Percentiles rank a stretch among this genome's conserved stretches.
These are phyloP conservation scores for Gossypium anomalum DNA, from an alignment of 345 rosid species.

Conservation along the genomic window DNA sequence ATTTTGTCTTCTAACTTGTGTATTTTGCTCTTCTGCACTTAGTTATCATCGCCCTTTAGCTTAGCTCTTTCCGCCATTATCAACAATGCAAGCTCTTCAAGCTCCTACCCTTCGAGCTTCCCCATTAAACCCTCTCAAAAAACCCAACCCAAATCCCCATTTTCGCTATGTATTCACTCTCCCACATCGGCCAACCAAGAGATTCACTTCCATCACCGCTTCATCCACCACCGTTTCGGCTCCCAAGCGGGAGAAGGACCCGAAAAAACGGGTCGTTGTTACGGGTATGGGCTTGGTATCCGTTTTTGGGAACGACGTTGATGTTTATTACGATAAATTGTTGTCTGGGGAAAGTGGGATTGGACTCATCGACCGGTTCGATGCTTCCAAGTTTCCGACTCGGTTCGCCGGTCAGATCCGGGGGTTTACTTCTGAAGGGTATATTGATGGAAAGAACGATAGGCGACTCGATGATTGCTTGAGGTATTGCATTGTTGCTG, in stretches of 20 bases:
- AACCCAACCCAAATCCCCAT: conserved; percentile 21
- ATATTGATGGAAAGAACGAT: conserved; percentile 92
- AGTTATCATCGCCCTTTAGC: conserved; percentile 25
- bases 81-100: conserved; percentile 73
- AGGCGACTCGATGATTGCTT: conserved; percentile 91
- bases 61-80: not conserved
- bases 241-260: conserved; percentile 91
- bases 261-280: conserved; percentile 85
- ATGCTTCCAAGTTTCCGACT: conserved; percentile 91
- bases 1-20: not conserved
- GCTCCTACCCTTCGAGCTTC: conserved; percentile 54
- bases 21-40: conserved; percentile 9
- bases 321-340: conserved; percentile 73
- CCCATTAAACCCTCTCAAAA: conserved; percentile 45
- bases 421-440: conserved; percentile 72
- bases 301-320: conserved; percentile 87
- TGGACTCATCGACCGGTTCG: conserved; percentile 80
- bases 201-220: conserved; percentile 43
- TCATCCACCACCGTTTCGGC: conserved; percentile 50
- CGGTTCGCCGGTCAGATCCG: conserved; percentile 96
- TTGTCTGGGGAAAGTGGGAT: conserved; percentile 90
- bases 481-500: conserved; percentile 96
- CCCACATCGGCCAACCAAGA: conserved; percentile 26
- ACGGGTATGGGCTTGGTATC: conserved; percentile 98
- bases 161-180: conserved; percentile 27